phyloP scores from a whole-genome alignment of 2,329 filamentous ascomycete genomes.

The Colletotrichum costaricense region DNA sequence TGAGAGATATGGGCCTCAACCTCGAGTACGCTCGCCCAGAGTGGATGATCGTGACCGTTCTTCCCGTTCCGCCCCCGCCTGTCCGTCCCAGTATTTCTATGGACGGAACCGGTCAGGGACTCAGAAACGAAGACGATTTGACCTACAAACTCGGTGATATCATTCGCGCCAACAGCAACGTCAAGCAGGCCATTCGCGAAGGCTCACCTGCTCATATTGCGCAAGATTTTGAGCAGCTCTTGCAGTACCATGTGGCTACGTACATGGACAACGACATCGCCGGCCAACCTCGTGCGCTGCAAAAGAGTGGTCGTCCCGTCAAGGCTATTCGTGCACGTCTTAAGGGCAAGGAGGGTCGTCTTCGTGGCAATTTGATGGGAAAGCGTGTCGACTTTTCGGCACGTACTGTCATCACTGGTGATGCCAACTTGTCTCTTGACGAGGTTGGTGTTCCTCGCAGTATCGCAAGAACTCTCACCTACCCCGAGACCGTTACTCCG shows the following conservation, averaged over 20 bases:
- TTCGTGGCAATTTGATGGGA: constrained; percentile 98
- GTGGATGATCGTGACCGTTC: constrained; percentile 97
- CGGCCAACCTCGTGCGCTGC: constrained; percentile 90
- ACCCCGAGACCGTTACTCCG: constrained; percentile 95
- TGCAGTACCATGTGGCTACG: constrained; percentile 98
- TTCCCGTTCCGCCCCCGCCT: constrained; percentile 94
- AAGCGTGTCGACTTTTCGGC: constrained; percentile 99
- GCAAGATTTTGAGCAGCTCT: constrained; percentile 87
- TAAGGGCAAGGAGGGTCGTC: constrained; percentile 98
- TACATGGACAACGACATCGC: constrained; percentile 99
- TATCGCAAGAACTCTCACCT: constrained; percentile 93
- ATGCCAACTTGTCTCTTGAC: constrained; percentile 94
- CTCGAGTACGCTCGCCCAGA: constrained; percentile 95
- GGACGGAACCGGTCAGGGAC: constrained; percentile 90
- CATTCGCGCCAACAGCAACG: constrained; percentile 95
- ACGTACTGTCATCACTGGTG: constrained; percentile 99
- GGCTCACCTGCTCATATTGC: constrained; percentile 93
- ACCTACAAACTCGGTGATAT: constrained; percentile 99
- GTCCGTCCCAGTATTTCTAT: constrained; percentile 98
- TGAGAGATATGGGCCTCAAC: constrained; percentile 90
- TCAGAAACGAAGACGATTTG: constrained; percentile 97
- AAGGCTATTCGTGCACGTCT: constrained; percentile 97
- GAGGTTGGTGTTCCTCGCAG: constrained; percentile 96
- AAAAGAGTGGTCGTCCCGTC: constrained; percentile 96
- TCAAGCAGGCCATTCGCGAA: constrained; percentile 89